A percentile compares a stretch with the other conserved stretches of the same genome.
These are phyloP conservation scores for Aureobasidium sp. DNA, from an alignment of 2,329 filamentous ascomycete genomes.

Conservation along the genomic window DNA sequence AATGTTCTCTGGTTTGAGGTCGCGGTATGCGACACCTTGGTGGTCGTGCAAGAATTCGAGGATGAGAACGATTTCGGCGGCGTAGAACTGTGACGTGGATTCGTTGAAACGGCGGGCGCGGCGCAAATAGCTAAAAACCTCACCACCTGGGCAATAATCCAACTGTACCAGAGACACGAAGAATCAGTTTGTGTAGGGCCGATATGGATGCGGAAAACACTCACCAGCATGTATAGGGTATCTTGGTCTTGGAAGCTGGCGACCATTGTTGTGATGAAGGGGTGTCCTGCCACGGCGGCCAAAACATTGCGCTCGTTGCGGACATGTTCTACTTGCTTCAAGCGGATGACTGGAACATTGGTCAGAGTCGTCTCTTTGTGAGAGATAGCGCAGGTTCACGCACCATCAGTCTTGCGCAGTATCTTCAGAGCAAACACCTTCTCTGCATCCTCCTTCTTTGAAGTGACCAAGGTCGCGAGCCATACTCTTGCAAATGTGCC, in stretches of 20 bases:
- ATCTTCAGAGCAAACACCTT: conserved; percentile 80
- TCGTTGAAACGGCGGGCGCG: conserved; percentile 74
- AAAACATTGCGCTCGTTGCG: conserved; percentile 76
- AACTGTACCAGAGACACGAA: conserved; percentile 38
- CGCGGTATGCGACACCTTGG: conserved; percentile 73
- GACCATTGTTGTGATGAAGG: conserved; percentile 73
- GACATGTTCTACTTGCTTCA: conserved; percentile 83
- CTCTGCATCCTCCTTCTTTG: conserved; percentile 46
- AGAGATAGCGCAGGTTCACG: conserved; percentile 7
- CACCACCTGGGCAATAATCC: conserved; percentile 75
- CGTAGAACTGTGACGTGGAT: conserved; percentile 70
- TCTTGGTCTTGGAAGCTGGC: conserved; percentile 74
- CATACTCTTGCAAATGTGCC: conserved; percentile 79
- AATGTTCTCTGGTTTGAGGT: conserved; percentile 78
- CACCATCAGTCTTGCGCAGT: conserved; percentile 54
- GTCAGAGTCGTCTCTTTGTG: background rate
- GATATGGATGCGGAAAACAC: conserved; percentile 15
- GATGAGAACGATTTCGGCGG: conserved; percentile 75
- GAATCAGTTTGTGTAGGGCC: background rate
- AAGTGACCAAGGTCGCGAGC: conserved; percentile 59
- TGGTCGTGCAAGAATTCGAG: conserved; percentile 74
- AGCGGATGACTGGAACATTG: conserved; percentile 55
- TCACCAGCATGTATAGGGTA: conserved; percentile 68
- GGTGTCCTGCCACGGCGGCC: conserved; percentile 68
- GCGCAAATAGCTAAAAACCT: conserved; percentile 77